Evolutionary conservation across 352 stramenopile species (phyloP).

Genomic region (Phytophthora chlamydospora): DNA sequence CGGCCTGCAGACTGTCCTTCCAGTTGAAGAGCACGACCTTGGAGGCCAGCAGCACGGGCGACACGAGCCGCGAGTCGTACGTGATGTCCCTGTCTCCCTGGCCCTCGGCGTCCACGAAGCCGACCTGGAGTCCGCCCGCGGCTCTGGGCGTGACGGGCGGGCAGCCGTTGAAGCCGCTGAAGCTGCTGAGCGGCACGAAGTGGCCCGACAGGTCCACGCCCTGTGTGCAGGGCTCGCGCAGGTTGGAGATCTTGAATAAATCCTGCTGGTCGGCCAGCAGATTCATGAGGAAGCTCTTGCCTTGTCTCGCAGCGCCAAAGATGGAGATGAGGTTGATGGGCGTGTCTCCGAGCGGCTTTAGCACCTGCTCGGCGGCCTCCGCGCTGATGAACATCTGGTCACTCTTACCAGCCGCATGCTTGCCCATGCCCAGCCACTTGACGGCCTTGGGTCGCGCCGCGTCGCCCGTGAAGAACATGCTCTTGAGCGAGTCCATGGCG

Average conservation of each 20-base stretch:
- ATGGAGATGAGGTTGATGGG: conserved; percentile 87
- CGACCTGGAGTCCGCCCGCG: conserved; percentile 64
- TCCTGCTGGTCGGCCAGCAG: conserved; percentile 86
- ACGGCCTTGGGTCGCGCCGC: conserved; percentile 54
- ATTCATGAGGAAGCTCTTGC: conserved; percentile 91
- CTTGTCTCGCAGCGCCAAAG: conserved; percentile 83
- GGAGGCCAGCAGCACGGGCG: conserved; percentile 81
- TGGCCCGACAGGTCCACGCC: conserved; percentile 83
- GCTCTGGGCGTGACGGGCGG: conserved; percentile 34
- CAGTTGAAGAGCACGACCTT: conserved; percentile 92
- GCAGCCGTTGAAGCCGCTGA: conserved; percentile 78
- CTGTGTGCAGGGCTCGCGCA: conserved; percentile 86
- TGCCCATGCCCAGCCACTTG: conserved; percentile 85
- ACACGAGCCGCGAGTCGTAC: conserved; percentile 86
- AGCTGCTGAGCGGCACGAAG: conserved; percentile 70
- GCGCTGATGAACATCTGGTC: conserved; percentile 77
- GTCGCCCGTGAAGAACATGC: conserved; percentile 40
- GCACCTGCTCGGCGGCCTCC: conserved; percentile 61
- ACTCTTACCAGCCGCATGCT: conserved; percentile 40
- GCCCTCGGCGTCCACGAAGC: conserved; percentile 87
- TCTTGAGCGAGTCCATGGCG: conserved; percentile 42
- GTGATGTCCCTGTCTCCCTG: conserved; percentile 89
- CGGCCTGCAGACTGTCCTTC: conserved; percentile 88
- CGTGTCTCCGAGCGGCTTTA: conserved; percentile 66
- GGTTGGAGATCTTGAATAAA: conserved; percentile 89